These are phyloP conservation scores for Cladophialophora immunda DNA, from an alignment of 2,329 filamentous ascomycete genomes.

Conservation along the genomic window DNA sequence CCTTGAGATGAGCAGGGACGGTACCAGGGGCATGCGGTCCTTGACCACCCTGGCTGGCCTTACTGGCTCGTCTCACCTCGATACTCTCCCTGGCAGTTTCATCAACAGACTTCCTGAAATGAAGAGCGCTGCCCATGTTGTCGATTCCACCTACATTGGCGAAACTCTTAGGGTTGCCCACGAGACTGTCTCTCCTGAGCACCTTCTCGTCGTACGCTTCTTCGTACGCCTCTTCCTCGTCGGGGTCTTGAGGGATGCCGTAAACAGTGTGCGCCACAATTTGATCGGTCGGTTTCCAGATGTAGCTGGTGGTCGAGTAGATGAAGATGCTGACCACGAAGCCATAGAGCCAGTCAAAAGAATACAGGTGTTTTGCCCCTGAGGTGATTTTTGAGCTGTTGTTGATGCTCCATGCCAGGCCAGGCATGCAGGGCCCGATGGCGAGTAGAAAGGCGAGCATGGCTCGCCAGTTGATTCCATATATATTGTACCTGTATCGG, in stretches of 20 bases:
- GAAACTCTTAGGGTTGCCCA: conserved; percentile 37
- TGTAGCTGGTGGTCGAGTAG: conserved; percentile 53
- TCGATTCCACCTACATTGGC: conserved; percentile 34
- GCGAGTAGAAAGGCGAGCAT: conserved; percentile 31
- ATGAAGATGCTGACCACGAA: conserved; percentile 65
- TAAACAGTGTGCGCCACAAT: conserved; percentile 34
- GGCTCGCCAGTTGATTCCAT: conserved; percentile 63
- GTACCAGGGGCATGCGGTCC: conserved; percentile 23
- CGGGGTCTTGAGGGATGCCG: conserved; percentile 32
- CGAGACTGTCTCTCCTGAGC: conserved; percentile 31
- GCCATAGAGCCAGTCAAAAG: conserved; percentile 72
- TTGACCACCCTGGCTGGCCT: conserved; percentile 31
- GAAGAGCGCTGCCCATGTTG: conserved; percentile 28
- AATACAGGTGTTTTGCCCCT: conserved; percentile 65
- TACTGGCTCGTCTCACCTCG: conserved; percentile 25
- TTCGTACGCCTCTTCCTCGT: conserved; percentile 33
- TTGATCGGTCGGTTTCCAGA: conserved; percentile 32
- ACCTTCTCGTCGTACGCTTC: conserved; percentile 34
- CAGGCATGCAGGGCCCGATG: conserved; percentile 56
- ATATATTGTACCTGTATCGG: conserved; percentile 53
- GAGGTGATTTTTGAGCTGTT: conserved; percentile 42
- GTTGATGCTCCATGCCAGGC: conserved; percentile 63
- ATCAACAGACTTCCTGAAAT: conserved; percentile 31
- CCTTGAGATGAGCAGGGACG: conserved; percentile 25
- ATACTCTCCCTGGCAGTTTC: conserved; percentile 32